phyloP scores from a whole-genome alignment of 768 basidiomycete species.

The Lactifluus hygrophoroides region DNA sequence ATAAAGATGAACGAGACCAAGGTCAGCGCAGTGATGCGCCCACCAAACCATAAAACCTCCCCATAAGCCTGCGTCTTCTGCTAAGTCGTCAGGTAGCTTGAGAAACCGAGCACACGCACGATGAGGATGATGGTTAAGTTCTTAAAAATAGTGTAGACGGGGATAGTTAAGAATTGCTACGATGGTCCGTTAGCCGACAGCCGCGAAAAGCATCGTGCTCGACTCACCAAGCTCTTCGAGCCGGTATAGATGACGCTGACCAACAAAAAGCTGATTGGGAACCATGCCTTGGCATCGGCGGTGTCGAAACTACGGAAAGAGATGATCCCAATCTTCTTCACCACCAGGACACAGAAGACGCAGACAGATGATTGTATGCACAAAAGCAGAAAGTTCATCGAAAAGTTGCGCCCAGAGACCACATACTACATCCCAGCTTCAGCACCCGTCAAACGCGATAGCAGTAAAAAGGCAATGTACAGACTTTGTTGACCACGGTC shows the following conservation, averaged over 20 bases:
- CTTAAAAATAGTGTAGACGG: conserved; percentile 98
- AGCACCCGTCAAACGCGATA: background rate
- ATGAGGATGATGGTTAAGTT: conserved; percentile 99
- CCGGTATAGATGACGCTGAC: conserved; percentile 97
- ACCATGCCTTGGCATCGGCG: conserved; percentile 86
- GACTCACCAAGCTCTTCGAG: conserved; percentile 86
- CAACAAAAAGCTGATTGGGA: conserved; percentile 86
- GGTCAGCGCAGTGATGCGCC: conserved; percentile 77
- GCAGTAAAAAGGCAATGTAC: conserved; percentile 2
- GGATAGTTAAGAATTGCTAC: conserved; percentile 95
- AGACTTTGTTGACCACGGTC: conserved; percentile 95
- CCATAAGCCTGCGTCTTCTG: conserved; percentile 70
- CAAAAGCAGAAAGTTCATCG: conserved; percentile 94
- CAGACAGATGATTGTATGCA: conserved; percentile 89
- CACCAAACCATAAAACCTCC: conserved; percentile 95
- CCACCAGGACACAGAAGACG: conserved; percentile 59
- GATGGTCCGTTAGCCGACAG: background rate
- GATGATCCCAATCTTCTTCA: conserved; percentile 72
- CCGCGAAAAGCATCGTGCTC: background rate
- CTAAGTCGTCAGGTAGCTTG: background rate
- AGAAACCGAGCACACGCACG: conserved; percentile 37
- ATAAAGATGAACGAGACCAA: conserved; percentile 88
- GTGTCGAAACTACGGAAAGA: conserved; percentile 77
- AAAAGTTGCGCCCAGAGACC: conserved; percentile 87
- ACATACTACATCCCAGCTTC: conserved; percentile 54